These are phyloP conservation scores for Chlamydomonas sp. DNA, from an alignment of 139 green algal species.

Conservation along the genomic window DNA sequence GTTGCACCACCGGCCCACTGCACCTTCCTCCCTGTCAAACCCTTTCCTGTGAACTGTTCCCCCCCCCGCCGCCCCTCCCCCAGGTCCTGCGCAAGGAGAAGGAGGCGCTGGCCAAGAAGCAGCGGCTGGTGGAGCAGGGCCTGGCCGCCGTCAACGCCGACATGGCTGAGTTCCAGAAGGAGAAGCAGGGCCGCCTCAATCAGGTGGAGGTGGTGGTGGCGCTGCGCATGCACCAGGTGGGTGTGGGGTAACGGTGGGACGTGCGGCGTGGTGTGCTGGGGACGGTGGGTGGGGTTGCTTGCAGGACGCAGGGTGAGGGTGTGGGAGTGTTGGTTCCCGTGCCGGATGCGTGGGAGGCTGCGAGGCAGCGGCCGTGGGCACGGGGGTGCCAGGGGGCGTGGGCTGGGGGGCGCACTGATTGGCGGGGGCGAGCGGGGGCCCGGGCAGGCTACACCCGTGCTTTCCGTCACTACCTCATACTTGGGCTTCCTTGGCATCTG, in stretches of 20 bases:
- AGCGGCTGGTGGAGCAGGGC: constrained; percentile 69
- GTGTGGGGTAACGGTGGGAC: neutral
- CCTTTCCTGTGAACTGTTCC: neutral
- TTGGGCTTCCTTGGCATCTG: no score
- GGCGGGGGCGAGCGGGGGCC: no score
- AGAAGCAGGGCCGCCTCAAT: constrained; percentile 89
- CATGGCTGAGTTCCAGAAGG: constrained; percentile 83
- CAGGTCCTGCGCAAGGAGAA: constrained; percentile 75
- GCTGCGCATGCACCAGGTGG: constrained; percentile 60
- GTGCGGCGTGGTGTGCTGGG: neutral
- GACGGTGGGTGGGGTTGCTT: neutral
- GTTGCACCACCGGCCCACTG: no score
- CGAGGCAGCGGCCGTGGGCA: no score
- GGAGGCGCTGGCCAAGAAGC: constrained; percentile 78
- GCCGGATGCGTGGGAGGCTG: no score
- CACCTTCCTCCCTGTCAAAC: no score
- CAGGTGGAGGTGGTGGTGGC: constrained; percentile 73
- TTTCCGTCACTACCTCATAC: no score
- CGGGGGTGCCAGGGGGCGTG: no score
- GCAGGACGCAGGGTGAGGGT: neutral
- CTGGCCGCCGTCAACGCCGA: constrained; percentile 70
- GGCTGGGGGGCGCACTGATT: no score
- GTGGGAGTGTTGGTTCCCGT: no score
- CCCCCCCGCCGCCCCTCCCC: neutral
- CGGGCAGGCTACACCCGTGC: no score